Conservation (phyloP, 176 grass and related monocot genomes). For the Cenchrus americanus region DNA sequence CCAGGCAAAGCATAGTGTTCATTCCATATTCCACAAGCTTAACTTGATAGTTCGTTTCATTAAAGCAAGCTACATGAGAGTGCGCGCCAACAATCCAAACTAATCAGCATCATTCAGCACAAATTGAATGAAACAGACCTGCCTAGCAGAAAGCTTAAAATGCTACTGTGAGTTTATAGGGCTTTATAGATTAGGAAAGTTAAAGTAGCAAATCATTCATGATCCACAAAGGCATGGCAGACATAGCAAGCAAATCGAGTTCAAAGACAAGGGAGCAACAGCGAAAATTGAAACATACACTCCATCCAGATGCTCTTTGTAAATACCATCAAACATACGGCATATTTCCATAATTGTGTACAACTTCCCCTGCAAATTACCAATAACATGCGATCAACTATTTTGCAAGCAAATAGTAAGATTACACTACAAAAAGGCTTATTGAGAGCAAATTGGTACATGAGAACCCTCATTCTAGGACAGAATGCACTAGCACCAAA, state of each 20-base stretch:
- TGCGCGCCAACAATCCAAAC: neutral
- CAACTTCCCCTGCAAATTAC: conserved; percentile 77
- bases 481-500: neutral
- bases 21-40: neutral
- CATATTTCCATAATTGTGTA: conserved; percentile 98
- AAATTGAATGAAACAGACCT: neutral
- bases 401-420: neutral
- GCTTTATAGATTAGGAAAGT: no score
- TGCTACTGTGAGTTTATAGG: no score
- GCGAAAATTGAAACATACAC: conserved; percentile 55
- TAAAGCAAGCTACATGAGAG: neutral
- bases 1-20: neutral
- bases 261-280: neutral
- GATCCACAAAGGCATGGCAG: neutral
- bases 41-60: neutral
- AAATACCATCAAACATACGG: conserved; percentile 91
- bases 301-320: conserved; percentile 95
- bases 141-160: neutral
- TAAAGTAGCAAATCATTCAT: neutral
- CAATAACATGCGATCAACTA: conserved; percentile 6
- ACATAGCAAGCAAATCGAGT: neutral
- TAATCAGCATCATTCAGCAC: neutral
- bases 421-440: neutral
- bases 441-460: neutral
- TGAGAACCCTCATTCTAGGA: neutral